These are phyloP conservation scores for Dillenia turbinata DNA, from an alignment of 164 flowering plant species.

Conservation along the genomic window DNA sequence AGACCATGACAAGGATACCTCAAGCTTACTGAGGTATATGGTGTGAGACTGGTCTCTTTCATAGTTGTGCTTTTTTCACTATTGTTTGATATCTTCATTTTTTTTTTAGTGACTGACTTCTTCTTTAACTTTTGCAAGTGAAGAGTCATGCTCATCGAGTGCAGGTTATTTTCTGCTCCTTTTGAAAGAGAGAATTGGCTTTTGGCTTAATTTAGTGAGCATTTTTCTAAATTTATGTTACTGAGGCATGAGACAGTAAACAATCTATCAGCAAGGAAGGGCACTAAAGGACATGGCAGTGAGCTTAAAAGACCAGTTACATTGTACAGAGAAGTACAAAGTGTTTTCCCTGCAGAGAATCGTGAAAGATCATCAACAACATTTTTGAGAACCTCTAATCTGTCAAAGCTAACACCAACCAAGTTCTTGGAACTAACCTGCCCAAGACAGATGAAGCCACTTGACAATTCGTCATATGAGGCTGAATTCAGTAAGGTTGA, in stretches of 20 bases:
- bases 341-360: slow-evolving; percentile 6
- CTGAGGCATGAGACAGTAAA: slow-evolving; percentile 31
- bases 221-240: slow-evolving; percentile 21
- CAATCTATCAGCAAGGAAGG: slow-evolving; percentile 13
- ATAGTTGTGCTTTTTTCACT: not conserved
- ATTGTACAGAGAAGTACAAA: slow-evolving; percentile 10
- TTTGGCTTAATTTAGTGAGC: not conserved
- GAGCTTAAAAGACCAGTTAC: slow-evolving; percentile 13
- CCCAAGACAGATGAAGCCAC: slow-evolving; percentile 17
- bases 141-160: slow-evolving; percentile 68
- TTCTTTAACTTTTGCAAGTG: slow-evolving; percentile 34
- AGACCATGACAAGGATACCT: slow-evolving; percentile 42
- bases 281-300: slow-evolving; percentile 17
- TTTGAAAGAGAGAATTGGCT: not conserved
- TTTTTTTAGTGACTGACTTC: slow-evolving; percentile 4
- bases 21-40: slow-evolving; percentile 47
- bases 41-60: slow-evolving; percentile 1
- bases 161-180: slow-evolving; percentile 42
- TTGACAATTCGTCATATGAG: slow-evolving; percentile 20
- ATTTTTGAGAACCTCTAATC: slow-evolving; percentile 10
- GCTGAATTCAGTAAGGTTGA: slow-evolving; percentile 20
- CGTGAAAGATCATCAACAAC: slow-evolving; percentile 16
- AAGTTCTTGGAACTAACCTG: slow-evolving; percentile 7
- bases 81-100: not conserved
- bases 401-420: slow-evolving; percentile 16